Evolutionary conservation across 2,329 filamentous ascomycete genomes (phyloP), one percentile per base, ranked within the genome.

Genomic region (Neofusicoccum laricinum): DNA sequence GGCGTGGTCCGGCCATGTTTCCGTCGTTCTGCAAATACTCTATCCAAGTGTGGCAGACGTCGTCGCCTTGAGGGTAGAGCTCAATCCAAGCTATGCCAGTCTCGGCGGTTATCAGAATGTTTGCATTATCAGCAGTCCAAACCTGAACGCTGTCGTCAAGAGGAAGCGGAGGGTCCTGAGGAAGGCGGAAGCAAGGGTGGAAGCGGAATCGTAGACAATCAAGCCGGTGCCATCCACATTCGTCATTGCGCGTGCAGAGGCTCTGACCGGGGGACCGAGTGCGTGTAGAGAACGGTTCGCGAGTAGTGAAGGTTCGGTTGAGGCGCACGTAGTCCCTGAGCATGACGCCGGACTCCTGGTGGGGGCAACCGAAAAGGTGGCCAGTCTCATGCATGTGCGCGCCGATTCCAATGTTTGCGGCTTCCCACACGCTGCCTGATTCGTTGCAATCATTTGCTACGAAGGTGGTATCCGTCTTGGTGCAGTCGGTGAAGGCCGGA

Each of bases 311-410:
- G 1, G 90, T 90, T 30, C 94, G 87, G 76, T 95, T 96, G 12
- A 98, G 80, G 1, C 84, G 88, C 36, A 93, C 87, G 74, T 96
- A 97, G 75, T 97, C 94, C 64, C 91, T 85, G 58, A 93, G 81
- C 94, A 98, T 98, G 66, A 98, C 84, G n/a, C 95, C 94, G 32
- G 82, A 90, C 72, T 95, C 92, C 73, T 96, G 92, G 73, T 96
- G 91, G 10, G 92, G 92, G 69, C 92, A 96, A 57, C 94, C 94
- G 69, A 98, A 90, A 21, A 97, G 78, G 78, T 96, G 94, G 3
- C 94, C 94, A 0, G 90, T 90, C 77, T 97, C 93, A 76, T 96
- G 94, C 53, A 98, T 78, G 76, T 98, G 94, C 10, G 92, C 93
- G 7, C 94, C 94, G 68, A 98, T 96, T 34, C 93, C 93, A 66